phyloP scores from a whole-genome alignment of 2,329 filamentous ascomycete species.

The Akanthomyces lecanii region DNA sequence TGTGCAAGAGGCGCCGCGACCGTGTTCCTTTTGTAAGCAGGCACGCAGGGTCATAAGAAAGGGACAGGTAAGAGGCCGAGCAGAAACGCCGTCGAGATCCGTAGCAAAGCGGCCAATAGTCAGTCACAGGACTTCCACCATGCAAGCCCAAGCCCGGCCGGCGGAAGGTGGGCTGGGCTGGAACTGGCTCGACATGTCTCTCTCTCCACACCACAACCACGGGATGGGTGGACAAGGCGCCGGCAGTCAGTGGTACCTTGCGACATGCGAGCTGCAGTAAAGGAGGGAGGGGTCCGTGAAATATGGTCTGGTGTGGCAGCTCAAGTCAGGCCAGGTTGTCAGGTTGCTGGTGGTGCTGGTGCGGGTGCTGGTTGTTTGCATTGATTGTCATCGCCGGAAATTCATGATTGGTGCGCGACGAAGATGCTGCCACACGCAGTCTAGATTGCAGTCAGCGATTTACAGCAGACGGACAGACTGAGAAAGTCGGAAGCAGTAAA shows the following conservation, averaged over 20 bases:
- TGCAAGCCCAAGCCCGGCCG: not conserved
- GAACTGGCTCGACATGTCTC: not conserved
- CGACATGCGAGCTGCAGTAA: not conserved
- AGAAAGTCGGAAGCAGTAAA: not conserved
- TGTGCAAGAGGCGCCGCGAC: not conserved
- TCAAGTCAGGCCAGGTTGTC: constrained; percentile 6
- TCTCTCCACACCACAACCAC: not conserved
- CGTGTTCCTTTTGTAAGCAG: not conserved
- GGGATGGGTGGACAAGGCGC: not conserved
- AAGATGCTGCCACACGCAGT: not conserved
- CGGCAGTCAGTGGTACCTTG: constrained; percentile 15
- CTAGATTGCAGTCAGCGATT: not conserved
- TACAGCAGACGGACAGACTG: not conserved
- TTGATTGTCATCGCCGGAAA: not conserved
- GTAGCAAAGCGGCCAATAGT: constrained; percentile 7
- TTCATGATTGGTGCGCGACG: not conserved
- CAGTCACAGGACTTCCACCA: not conserved
- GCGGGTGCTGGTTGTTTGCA: not conserved
- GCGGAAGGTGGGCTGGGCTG: not conserved
- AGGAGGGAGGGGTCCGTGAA: not conserved
- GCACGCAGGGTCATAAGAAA: not conserved
- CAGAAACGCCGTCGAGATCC: not conserved
- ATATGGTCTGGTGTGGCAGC: not conserved
- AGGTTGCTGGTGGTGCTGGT: not conserved
- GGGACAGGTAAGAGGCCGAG: not conserved